These are phyloP conservation scores for Daldinia grandis DNA, from an alignment of 495 filamentous ascomycete species.

Conservation along the genomic window DNA sequence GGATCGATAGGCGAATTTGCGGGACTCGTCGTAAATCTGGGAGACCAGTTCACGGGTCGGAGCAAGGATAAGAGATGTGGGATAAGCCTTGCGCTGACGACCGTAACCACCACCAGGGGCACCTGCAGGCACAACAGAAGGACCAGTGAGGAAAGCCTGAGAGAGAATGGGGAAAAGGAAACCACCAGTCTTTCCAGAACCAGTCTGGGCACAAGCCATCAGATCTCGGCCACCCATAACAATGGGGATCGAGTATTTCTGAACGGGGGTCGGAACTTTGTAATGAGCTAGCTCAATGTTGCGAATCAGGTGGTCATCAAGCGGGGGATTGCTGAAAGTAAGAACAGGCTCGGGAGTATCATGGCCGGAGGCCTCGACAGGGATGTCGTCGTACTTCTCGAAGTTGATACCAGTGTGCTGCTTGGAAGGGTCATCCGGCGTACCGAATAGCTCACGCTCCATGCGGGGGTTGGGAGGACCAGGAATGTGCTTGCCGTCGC, in stretches of 20 bases:
- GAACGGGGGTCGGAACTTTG: slow-evolving; percentile 92
- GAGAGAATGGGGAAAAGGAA: slow-evolving; percentile 99
- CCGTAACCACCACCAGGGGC: slow-evolving; percentile 73
- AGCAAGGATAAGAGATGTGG: slow-evolving; percentile 92
- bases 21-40: slow-evolving; percentile 96
- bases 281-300: slow-evolving; percentile 96
- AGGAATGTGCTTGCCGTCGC: slow-evolving; percentile 93
- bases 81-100: slow-evolving; percentile 92
- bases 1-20: slow-evolving; percentile 98
- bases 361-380: slow-evolving; percentile 94
- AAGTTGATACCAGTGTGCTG: slow-evolving; percentile 99
- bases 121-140: slow-evolving; percentile 70
- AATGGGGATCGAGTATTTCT: slow-evolving; percentile 98
- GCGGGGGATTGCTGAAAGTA: slow-evolving; percentile 89
- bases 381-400: slow-evolving; percentile 99
- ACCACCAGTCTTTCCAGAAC: slow-evolving; percentile 98
- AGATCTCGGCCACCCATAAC: slow-evolving; percentile 96
- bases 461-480: slow-evolving; percentile 86
- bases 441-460: slow-evolving; percentile 95
- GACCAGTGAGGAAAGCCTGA: slow-evolving; percentile 90
- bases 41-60: slow-evolving; percentile 98
- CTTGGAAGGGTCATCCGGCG: slow-evolving; percentile 91
- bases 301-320: slow-evolving; percentile 87
- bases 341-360: slow-evolving; percentile 92
- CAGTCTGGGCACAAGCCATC: slow-evolving; percentile 99